Conservation (phyloP, 495 filamentous ascomycete genomes). For the Talaromyces nanjingensis region DNA sequence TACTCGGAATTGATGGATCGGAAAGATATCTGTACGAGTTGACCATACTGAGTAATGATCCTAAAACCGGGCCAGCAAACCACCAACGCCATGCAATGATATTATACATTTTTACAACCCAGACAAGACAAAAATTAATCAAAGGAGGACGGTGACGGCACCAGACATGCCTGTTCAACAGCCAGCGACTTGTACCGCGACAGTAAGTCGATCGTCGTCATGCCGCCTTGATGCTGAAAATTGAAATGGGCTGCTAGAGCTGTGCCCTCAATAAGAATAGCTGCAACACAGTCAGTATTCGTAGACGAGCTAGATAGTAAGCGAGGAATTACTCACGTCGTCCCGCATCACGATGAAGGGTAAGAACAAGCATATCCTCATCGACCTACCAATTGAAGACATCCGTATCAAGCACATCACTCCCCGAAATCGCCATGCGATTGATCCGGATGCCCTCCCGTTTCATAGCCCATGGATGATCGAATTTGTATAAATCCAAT, state of each 20-base stretch:
- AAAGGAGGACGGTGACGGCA: neutral
- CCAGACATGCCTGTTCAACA: slow-evolving; percentile 11
- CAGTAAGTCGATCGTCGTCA: slow-evolving; percentile 15
- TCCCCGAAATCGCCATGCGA: slow-evolving; percentile 14
- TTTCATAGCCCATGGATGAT: slow-evolving; percentile 15
- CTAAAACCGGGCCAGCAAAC: too few relatives aligned
- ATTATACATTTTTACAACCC: too few relatives aligned
- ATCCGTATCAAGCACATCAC: too few relatives aligned
- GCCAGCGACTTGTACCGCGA: slow-evolving; percentile 12
- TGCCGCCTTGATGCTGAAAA: slow-evolving; percentile 13
- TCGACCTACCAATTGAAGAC: slow-evolving; percentile 11
- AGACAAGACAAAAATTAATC: neutral
- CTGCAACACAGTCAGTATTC: neutral
- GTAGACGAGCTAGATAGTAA: neutral
- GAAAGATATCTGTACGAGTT: too few relatives aligned
- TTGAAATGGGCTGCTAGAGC: slow-evolving; percentile 14
- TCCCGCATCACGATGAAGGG: slow-evolving; percentile 6
- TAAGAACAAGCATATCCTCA: neutral
- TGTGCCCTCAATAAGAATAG: slow-evolving; percentile 12
- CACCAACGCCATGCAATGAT: too few relatives aligned
- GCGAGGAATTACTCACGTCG: neutral
- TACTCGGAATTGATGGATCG: too few relatives aligned
- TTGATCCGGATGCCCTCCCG: slow-evolving; percentile 16
- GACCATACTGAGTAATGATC: too few relatives aligned
- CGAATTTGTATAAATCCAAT: slow-evolving; percentile 12